These are phyloP conservation scores for apple (Malus domestica) DNA, from an alignment of 306 rosid species.

Conservation along the genomic window DNA sequence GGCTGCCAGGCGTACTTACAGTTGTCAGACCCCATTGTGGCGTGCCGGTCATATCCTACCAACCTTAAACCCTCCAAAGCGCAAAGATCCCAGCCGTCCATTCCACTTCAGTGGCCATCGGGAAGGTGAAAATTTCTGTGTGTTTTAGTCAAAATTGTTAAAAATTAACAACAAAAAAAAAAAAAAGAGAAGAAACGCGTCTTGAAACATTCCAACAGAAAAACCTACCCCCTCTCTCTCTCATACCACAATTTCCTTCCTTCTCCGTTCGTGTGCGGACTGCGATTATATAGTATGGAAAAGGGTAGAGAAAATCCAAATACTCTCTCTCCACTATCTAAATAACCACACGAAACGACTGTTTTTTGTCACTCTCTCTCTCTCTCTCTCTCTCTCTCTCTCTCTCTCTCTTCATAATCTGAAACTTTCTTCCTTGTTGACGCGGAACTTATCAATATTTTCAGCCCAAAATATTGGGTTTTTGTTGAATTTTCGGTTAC, in stretches of 20 bases:
- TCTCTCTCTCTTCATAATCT: neutral
- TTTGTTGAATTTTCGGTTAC: constrained; percentile 7
- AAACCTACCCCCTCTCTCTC: constrained; percentile 15
- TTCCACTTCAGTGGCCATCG: neutral
- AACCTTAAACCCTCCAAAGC: neutral
- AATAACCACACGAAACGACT: neutral
- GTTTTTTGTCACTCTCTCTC: no score
- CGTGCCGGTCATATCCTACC: neutral
- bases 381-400: neutral
- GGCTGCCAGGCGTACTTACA: neutral
- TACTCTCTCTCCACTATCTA: neutral
- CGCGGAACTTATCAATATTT: constrained; percentile 14
- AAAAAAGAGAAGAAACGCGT: constrained; percentile 17
- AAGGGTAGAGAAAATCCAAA: neutral
- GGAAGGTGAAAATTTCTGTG: neutral
- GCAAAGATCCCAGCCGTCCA: neutral
- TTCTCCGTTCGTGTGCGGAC: neutral
- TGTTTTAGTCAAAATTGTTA: neutral
- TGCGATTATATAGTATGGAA: neutral
- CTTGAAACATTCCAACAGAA: constrained; percentile 39
- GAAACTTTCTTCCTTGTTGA: constrained; percentile 4
- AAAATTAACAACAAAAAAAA: neutral
- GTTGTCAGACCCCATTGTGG: neutral
- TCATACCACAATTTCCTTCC: neutral
- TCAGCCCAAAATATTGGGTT: neutral